Conservation (phyloP, 768 basidiomycete genomes). For the Macrolepiota fuliginosa region DNA sequence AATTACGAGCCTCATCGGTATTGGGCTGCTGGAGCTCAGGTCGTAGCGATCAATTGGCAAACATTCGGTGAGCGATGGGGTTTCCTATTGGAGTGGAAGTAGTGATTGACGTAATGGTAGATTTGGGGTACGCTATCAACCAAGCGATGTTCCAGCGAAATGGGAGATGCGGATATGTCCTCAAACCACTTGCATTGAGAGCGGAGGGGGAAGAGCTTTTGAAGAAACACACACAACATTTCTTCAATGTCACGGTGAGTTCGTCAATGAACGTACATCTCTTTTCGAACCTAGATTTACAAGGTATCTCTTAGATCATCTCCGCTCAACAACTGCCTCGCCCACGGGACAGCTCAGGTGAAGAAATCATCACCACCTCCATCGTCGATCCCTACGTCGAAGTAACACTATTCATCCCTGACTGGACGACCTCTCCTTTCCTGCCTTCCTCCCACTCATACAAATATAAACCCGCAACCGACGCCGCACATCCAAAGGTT, state of each 20-base stretch:
- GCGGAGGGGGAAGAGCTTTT: conserved; percentile 59
- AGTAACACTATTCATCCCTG: conserved; percentile 74
- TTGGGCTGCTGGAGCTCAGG: conserved; percentile 87
- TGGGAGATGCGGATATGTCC: conserved; percentile 83
- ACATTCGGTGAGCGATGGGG: conserved; percentile 68
- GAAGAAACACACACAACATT: conserved; percentile 50
- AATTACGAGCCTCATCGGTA: conserved; percentile 89
- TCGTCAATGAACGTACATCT: not conserved
- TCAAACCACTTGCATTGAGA: conserved; percentile 81
- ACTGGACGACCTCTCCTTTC: conserved; percentile 49
- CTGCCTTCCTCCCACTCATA: conserved; percentile 7
- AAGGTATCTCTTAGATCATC: conserved; percentile 34
- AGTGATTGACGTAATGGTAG: conserved; percentile 35
- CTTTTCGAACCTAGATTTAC: not conserved
- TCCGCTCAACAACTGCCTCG: conserved; percentile 92
- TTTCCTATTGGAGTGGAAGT: not conserved
- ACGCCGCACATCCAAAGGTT: conserved; percentile 13
- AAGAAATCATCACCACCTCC: conserved; percentile 57
- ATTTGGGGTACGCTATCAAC: conserved; percentile 89
- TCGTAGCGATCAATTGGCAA: conserved; percentile 98
- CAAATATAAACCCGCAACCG: conserved; percentile 14
- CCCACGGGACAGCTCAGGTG: conserved; percentile 65
- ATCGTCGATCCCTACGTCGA: conserved; percentile 62
- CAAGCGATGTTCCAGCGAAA: conserved; percentile 95
- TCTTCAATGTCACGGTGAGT: conserved; percentile 60